Conservation (phyloP, 441 rosid species). For the Manihot esculenta region DNA sequence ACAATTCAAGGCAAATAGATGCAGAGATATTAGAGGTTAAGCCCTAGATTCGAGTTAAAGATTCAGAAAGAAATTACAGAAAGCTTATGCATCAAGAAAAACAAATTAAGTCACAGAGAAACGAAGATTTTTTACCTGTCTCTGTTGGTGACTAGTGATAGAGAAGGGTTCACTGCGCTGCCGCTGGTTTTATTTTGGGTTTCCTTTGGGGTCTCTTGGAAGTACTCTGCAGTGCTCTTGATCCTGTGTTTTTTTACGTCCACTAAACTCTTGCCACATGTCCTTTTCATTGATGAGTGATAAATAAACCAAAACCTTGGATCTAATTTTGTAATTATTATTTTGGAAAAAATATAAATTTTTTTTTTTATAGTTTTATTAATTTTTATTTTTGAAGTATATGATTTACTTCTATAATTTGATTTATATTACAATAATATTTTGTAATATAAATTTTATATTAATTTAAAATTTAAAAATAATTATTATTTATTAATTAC, state of each 20-base stretch:
- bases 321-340: not conserved
- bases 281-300: not conserved
- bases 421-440: no score
- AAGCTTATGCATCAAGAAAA: not conserved
- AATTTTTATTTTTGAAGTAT: no score
- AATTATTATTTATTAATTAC: no score
- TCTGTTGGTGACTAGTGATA: not conserved
- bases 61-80: not conserved
- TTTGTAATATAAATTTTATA: no score
- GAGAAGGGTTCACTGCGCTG: not conserved
- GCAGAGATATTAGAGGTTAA: not conserved
- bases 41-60: not conserved
- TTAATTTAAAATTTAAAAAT: no score
- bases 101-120: not conserved
- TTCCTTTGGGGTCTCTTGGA: not conserved
- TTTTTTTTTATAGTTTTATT: no score
- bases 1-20: not conserved
- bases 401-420: no score
- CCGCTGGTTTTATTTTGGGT: not conserved
- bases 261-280: not conserved
- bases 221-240: not conserved
- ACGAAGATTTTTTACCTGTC: not conserved
- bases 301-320: not conserved
- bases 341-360: no score
- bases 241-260: not conserved